Evolutionary conservation across 495 filamentous ascomycete genomes (phyloP).

Genomic region (Articulospora tetracladia): DNA sequence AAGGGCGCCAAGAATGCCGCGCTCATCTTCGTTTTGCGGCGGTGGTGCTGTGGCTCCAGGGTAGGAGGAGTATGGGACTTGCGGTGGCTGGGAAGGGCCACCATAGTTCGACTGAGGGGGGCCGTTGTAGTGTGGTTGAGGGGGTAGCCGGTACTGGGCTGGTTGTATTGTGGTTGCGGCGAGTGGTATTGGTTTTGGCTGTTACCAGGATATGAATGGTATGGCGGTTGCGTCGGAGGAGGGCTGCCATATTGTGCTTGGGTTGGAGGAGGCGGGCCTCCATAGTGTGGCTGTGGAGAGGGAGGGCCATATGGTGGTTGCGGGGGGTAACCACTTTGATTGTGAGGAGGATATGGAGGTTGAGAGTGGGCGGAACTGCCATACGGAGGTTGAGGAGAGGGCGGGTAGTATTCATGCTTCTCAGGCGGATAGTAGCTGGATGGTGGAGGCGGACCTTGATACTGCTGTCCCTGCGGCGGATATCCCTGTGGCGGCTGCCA

Average conservation of each 20-base stretch:
- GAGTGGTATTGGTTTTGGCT: background rate
- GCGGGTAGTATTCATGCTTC: background rate
- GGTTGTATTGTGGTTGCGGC: background rate
- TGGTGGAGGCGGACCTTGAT: background rate
- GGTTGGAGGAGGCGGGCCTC: background rate
- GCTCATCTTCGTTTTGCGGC: background rate
- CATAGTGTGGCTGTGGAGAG: background rate
- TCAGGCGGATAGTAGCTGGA: background rate
- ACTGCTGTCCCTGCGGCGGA: background rate
- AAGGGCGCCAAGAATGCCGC: background rate
- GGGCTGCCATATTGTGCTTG: too few species aligned
- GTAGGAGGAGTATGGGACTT: background rate
- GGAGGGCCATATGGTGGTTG: background rate
- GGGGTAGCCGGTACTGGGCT: background rate
- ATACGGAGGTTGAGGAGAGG: background rate
- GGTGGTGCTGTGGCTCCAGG: background rate
- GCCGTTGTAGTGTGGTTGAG: background rate
- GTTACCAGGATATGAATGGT: background rate
- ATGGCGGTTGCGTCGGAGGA: background rate
- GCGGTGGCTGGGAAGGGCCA: too few species aligned
- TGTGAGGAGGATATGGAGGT: background rate
- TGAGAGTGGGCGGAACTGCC: background rate
- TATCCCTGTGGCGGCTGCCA: background rate
- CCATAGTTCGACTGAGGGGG: too few species aligned
- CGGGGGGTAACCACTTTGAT: background rate